These are phyloP conservation scores for Lizonia empirigonia DNA, from an alignment of 2,329 filamentous ascomycete species.

Conservation along the genomic window DNA sequence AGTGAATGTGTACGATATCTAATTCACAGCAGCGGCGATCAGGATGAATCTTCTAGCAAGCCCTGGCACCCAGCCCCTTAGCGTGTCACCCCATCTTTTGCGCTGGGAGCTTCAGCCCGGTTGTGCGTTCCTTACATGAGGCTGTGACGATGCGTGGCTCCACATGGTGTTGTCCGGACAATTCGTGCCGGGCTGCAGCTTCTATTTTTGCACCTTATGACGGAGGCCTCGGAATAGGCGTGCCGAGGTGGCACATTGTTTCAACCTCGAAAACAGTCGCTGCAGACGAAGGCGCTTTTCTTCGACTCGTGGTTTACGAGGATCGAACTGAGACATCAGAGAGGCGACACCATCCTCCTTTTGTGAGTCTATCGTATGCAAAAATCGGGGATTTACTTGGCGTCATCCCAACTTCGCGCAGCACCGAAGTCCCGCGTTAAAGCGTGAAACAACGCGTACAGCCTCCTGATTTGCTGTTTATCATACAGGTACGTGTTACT, in stretches of 20 bases:
- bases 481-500: too few relatives aligned
- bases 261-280: not conserved
- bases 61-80: too few relatives aligned
- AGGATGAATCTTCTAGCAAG: not conserved
- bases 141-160: constrained; percentile 16
- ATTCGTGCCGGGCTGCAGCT: constrained; percentile 7
- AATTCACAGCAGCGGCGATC: constrained; percentile 10
- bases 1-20: constrained; percentile 3
- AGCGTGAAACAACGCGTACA: too few relatives aligned
- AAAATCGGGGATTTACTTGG: too few relatives aligned
- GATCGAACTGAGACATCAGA: not conserved
- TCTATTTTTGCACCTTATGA: constrained; percentile 11
- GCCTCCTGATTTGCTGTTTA: too few relatives aligned
- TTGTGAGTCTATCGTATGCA: too few relatives aligned
- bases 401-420: too few relatives aligned
- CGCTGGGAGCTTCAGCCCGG: not conserved
- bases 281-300: not conserved
- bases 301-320: not conserved
- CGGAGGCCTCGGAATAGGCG: constrained; percentile 10
- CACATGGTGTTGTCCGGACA: constrained; percentile 12
- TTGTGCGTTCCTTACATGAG: constrained; percentile 9
- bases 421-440: too few relatives aligned
- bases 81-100: constrained; percentile 6
- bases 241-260: constrained; percentile 14
- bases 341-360: constrained; percentile 6